Evolutionary conservation across 192 early-diverging fungal genomes (phyloP), one percentile per base, ranked within the genome.

Genomic region (Coemansia sp.): DNA sequence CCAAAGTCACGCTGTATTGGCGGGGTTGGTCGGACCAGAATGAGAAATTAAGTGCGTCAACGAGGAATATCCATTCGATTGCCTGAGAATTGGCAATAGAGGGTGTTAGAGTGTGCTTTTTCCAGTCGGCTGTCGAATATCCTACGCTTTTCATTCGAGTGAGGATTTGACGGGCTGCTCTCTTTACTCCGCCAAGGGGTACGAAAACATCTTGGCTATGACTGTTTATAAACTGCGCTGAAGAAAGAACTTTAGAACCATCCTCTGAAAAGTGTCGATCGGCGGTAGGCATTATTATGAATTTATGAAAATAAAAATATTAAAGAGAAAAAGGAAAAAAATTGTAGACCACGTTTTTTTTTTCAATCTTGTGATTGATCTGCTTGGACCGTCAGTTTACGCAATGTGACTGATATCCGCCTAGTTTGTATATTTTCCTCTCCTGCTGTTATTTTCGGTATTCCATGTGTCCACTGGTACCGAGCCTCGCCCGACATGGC

Each of bases 41-140:
- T 27, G 92, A 94, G 75, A 94, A 96, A 75, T 96, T 96, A 24
- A 94, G 85, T 16, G 90, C 72, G 74, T 96, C 94, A 1, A 93
- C 87, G 7, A 96, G 65, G 55, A 96, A 96, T 29, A 96, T 94
- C 91, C 90, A 93, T 57, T 94, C 87, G 22, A 91, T 76, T 20
- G 91, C 88, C 1, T 46, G 62, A 18, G 54, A 46, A 69, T 92
- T 78, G 40, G 88, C 88, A 13, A 75, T 67, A 41, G 88, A 87
- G 6, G 93, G 93, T 65, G 89, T 88, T 63, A 93, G 70, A 34
- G 84, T 67, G 74, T 92, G 88, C 55, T 74, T 65, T 34, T 88
- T 90, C 90, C 90, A 90, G 5, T 75, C 82, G n/a, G 84, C 85
- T 40, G 88, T 86, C 38, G 87, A 88, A 79, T 88, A 92, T 47